These are phyloP conservation scores for Porodaedalea pini DNA, from an alignment of 1,284 basidiomycete genomes.

Conservation along the genomic window DNA sequence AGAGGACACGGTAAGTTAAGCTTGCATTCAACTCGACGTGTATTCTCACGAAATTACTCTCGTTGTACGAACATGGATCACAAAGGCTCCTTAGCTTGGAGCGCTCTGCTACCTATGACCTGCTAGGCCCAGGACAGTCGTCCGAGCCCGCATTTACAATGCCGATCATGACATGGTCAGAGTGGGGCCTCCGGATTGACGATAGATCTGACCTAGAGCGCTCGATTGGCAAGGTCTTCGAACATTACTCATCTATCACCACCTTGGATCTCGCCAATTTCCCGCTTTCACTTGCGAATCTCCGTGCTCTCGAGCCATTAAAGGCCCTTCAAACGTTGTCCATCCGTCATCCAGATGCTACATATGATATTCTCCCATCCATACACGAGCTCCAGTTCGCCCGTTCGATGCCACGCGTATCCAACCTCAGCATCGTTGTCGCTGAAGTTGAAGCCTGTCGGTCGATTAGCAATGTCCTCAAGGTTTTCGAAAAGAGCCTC, in stretches of 20 bases:
- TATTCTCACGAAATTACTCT: too few species aligned
- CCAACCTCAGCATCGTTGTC: not conserved
- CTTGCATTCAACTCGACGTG: too few species aligned
- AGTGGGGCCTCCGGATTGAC: not conserved
- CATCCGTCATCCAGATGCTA: not conserved
- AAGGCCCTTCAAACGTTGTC: not conserved
- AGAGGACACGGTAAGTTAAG: not conserved
- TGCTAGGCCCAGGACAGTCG: not conserved
- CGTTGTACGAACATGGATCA: too few species aligned
- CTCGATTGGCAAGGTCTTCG: not conserved
- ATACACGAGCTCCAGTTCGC: not conserved
- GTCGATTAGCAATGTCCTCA: not conserved
- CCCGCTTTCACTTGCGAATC: not conserved
- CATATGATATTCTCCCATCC: not conserved
- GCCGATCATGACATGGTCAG: too few species aligned
- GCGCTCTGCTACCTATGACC: too few species aligned
- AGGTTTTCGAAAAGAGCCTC: not conserved
- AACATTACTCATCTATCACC: not conserved
- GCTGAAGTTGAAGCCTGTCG: not conserved
- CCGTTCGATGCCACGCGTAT: not conserved
- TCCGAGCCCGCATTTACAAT: too few species aligned
- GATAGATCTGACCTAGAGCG: not conserved
- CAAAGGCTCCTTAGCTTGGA: too few species aligned
- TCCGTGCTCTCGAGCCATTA: not conserved
- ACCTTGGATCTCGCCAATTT: not conserved